Evolutionary conservation across 768 basidiomycete species (phyloP).

Genomic region (Suillus fuscotomentosus): DNA sequence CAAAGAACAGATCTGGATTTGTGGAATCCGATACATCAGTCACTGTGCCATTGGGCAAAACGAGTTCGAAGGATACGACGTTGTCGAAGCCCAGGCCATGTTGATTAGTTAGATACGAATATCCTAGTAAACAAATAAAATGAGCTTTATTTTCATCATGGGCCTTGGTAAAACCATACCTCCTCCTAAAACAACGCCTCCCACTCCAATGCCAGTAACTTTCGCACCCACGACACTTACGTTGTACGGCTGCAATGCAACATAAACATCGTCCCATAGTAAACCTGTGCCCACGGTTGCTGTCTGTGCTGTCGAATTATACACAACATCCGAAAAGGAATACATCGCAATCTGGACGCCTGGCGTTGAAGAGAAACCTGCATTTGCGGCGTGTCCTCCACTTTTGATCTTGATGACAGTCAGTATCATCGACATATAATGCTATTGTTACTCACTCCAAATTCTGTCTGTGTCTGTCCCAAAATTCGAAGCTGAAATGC

Average conservation of each 20-base stretch:
- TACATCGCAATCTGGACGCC: conserved; percentile 60
- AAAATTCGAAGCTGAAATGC: conserved; percentile 42
- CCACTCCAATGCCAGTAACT: conserved; percentile 58
- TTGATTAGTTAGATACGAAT: conserved; percentile 65
- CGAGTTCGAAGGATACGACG: conserved; percentile 55
- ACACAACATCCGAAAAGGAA: conserved; percentile 40
- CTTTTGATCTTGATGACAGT: conserved; percentile 47
- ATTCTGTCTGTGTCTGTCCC: conserved; percentile 40
- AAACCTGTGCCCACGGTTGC: conserved; percentile 40
- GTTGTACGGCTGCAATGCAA: conserved; percentile 39
- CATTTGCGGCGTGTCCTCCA: conserved; percentile 57
- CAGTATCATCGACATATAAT: background rate
- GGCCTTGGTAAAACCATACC: conserved; percentile 26
- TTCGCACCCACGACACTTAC: conserved; percentile 62
- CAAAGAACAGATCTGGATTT: conserved; percentile 43
- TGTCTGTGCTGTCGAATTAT: conserved; percentile 36
- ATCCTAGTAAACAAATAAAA: conserved; percentile 48
- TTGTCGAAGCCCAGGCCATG: conserved; percentile 57
- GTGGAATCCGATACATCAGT: conserved; percentile 32
- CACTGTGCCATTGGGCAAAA: conserved; percentile 53
- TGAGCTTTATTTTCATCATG: conserved; percentile 13
- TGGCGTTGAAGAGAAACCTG: conserved; percentile 53
- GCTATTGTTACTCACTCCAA: conserved; percentile 38
- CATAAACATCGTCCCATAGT: conserved; percentile 68
- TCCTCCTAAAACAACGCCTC: conserved; percentile 59